Conservation (phyloP, 2,329 filamentous ascomycete genomes). For the Penicillium sp. region DNA sequence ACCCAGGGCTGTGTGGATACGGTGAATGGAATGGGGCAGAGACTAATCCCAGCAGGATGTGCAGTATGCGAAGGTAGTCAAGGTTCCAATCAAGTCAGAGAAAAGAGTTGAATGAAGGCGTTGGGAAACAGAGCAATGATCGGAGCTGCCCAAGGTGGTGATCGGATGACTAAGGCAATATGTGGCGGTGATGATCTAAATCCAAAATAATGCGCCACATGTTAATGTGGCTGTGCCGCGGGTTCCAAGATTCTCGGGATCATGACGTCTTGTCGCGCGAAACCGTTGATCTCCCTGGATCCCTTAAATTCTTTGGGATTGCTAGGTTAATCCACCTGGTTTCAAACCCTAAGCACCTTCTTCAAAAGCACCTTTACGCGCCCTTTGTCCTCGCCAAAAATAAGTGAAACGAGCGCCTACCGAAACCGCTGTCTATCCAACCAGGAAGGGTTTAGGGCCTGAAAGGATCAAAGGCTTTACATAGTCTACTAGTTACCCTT, state of each 20-base stretch:
- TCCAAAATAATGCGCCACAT: conserved; percentile 14
- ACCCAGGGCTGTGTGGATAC: conserved; percentile 10
- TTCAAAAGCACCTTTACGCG: background rate
- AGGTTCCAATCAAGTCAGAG: background rate
- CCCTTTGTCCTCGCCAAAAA: background rate
- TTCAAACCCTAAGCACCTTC: background rate
- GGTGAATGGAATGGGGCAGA: conserved; percentile 4
- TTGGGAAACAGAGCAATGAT: conserved; percentile 11
- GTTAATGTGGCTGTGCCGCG: conserved; percentile 13
- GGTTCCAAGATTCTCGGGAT: conserved; percentile 19
- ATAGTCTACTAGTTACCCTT: conserved; percentile 13
- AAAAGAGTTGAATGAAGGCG: conserved; percentile 4
- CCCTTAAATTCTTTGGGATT: conserved; percentile 2
- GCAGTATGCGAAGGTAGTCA: background rate
- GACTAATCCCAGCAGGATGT: background rate
- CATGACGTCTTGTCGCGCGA: conserved; percentile 25
- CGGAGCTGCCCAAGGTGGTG: conserved; percentile 19
- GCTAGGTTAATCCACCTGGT: conserved; percentile 8
- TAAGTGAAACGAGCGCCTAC: conserved; percentile 13
- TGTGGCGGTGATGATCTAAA: conserved; percentile 14
- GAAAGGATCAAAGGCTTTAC: conserved; percentile 13
- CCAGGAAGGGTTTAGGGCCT: conserved; percentile 1
- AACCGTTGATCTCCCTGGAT: background rate
- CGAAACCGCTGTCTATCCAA: conserved; percentile 12
- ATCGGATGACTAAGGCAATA: conserved; percentile 21